phyloP scores from a whole-genome alignment of 176 grass and related monocot genomes.

The Ensete glaucum region DNA sequence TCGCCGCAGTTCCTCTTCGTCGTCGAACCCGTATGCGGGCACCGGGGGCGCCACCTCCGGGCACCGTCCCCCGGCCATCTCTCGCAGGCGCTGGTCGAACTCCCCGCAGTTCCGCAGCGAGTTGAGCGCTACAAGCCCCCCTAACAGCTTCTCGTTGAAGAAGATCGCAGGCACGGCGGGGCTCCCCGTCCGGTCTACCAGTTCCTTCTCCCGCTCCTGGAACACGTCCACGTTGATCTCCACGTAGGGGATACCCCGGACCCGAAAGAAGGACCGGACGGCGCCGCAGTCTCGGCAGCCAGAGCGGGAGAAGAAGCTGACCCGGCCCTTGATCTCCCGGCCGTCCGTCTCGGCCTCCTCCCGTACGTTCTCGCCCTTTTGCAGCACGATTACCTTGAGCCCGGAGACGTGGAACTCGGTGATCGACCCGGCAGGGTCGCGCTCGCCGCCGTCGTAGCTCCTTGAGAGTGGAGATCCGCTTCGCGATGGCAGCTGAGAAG shows the following conservation, averaged over 20 bases:
- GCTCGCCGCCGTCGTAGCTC: neutral
- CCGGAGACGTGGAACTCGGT: slow-evolving; percentile 65
- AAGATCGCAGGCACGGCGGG: slow-evolving; percentile 81
- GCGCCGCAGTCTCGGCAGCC: slow-evolving; percentile 24
- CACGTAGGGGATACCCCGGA: slow-evolving; percentile 55
- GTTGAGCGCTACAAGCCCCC: slow-evolving; percentile 77
- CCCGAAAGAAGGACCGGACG: slow-evolving; percentile 37
- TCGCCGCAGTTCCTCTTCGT: slow-evolving; percentile 9
- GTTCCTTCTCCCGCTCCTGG: slow-evolving; percentile 64
- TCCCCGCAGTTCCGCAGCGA: slow-evolving; percentile 81
- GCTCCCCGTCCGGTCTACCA: slow-evolving; percentile 42
- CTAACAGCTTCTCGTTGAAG: slow-evolving; percentile 86
- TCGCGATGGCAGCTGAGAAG: slow-evolving; percentile 61
- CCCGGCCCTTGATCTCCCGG: slow-evolving; percentile 44
- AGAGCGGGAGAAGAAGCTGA: neutral
- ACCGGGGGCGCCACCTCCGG: slow-evolving; percentile 51
- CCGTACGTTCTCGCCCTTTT: slow-evolving; percentile 30
- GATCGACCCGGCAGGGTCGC: slow-evolving; percentile 8
- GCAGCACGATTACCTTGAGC: slow-evolving; percentile 70
- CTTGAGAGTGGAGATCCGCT: slow-evolving; percentile 69
- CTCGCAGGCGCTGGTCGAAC: slow-evolving; percentile 54
- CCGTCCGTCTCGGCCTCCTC: neutral
- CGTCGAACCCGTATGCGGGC: slow-evolving; percentile 85
- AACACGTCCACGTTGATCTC: slow-evolving; percentile 97
- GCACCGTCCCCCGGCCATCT: slow-evolving; percentile 51